phyloP scores from a whole-genome alignment of 2,329 filamentous ascomycete species.

The Cytospora leucostoma region DNA sequence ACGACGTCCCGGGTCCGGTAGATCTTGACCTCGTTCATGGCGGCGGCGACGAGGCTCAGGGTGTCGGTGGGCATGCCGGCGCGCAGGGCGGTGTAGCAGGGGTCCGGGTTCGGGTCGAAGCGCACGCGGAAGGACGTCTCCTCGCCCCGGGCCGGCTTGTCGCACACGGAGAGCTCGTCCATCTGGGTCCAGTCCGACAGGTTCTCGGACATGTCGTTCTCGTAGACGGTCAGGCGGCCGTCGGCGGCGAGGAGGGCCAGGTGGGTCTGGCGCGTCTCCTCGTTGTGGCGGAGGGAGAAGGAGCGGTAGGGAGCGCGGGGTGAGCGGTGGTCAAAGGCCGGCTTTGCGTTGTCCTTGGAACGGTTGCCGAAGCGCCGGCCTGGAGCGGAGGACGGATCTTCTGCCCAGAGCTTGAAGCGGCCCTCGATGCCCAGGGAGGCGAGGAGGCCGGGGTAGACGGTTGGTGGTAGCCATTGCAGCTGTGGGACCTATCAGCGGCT shows the following conservation, averaged over 20 bases:
- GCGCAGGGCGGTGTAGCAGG: conserved; percentile 74
- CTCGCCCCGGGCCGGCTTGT: conserved; percentile 73
- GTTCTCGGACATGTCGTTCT: conserved; percentile 82
- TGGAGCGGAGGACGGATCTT: conserved; percentile 78
- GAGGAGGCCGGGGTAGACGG: conserved; percentile 81
- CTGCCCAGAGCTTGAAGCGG: conserved; percentile 88
- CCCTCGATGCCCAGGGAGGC: conserved; percentile 89
- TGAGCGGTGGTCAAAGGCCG: conserved; percentile 59
- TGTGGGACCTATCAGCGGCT: conserved; percentile 40
- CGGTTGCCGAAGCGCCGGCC: conserved; percentile 80
- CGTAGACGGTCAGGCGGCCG: conserved; percentile 76
- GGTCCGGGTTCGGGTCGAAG: conserved; percentile 85
- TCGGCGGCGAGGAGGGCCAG: conserved; percentile 83
- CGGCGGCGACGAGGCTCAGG: conserved; percentile 79
- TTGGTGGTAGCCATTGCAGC: conserved; percentile 93
- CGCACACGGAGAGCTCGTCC: conserved; percentile 74
- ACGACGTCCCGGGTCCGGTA: conserved; percentile 72
- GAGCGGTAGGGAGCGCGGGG: conserved; percentile 72
- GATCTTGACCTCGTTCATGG: conserved; percentile 79
- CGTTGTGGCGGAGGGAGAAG: conserved; percentile 80
- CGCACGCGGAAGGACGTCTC: conserved; percentile 84
- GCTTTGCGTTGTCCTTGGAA: conserved; percentile 45
- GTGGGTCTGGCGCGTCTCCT: conserved; percentile 78
- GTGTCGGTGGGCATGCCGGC: conserved; percentile 81
- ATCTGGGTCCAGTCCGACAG: conserved; percentile 74